Base-by-base conservation (phyloP, 2,329 filamentous ascomycete species). In the Didymosphaeria variabile region DNA sequence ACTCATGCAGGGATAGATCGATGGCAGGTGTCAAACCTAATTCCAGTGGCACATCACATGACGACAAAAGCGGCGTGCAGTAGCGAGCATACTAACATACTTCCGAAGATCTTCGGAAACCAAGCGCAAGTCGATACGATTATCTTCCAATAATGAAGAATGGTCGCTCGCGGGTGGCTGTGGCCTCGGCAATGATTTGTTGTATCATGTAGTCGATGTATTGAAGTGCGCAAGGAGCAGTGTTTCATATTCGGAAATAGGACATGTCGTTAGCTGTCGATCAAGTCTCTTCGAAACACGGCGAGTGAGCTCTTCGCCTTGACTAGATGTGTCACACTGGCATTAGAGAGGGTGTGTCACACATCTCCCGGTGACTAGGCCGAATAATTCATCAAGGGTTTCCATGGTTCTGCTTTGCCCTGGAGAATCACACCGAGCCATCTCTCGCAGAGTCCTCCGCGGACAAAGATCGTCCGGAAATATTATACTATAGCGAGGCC, bases 1-100 rank as follows among this genome's bases (percentile, higher is more conserved):
- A 52, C 31, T 38, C 29, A 32, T 38, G 49, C 32, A 52, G 32
- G 49, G 49, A 52, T 38, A 52, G 19, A 52, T 19, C n/a, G 19
- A 34, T 32, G 49, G 49, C 34, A 52, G 21, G 49, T 26, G 49
- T 38, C 49, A 52, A 50, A 40, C 32, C 21, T 31, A 38, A 38
- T 38, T 50, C 47, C 3, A 36, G 17, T 19, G 29, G 47, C 29
- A 31, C 45, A 47, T 47, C 45, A 47, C 45, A 47, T 47, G 45
- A 47, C 45, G 45, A 31, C 45, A 47, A 47, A 13, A 31, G 23
- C 31, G 23, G 15, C 44, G 12, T 26, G 13, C 23, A 31, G 13
- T 47, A 31, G 23, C 19, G 7, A 45, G 23, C 15, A n/a, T 47
- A 31, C 23, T 45, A 23, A 12, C n/a, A 45, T 21, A 8, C 7